Base-by-base conservation (phyloP, 2,329 filamentous ascomycete species). In the Thelonectria blattea region DNA sequence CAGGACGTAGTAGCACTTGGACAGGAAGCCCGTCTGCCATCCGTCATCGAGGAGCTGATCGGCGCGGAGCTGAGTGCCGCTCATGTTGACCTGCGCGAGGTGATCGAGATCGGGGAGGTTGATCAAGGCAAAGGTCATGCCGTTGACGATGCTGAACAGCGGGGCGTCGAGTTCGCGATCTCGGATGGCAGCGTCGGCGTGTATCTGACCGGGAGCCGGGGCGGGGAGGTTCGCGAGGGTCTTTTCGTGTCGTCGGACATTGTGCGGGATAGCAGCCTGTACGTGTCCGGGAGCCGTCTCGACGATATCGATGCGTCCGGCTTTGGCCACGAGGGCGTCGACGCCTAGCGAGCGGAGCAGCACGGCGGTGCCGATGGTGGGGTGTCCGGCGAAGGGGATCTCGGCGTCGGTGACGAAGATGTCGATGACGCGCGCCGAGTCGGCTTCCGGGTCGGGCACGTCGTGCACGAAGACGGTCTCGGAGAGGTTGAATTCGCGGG, bases 41-140 rank as follows among this genome's bases (percentile, higher is more conserved):
- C 78, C 83, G n/a, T 78, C 71, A 62, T 86, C 84, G n/a, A 83
- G 71, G 14, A 85, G 68, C 18, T 69, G 68, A 2, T 67, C 58
- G 0, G 67, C 48, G 10, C 63, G 68, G 65, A 80, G 73, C 43
- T 79, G 68, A 12, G 77, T 70, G 30, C 68, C 66, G 34, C 72
- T 68, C 3, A 66, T 65, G 30, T 74, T 65, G 3, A 80, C 76
- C 12, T 74, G 67, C 5, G 76, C 80, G 17, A 94, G 79, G 8
- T 83, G 80, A 30, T 86, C 85, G 10, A 91, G 74, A 55, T 80
- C 82, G 0, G 84, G 79, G 20, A 95, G 78, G 65, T 85, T 77
- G 14, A 90, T 79, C 32, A 91, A 82, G n/a, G 86, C 75, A 73
- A 92, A 93, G 1, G 85, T 85, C 88, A 93, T 90, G 49, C 91